A percentile compares a stretch with the other conserved stretches of the same genome.
Conservation (phyloP, 306 rosid species). For the Chamaecrista fasciculata region DNA sequence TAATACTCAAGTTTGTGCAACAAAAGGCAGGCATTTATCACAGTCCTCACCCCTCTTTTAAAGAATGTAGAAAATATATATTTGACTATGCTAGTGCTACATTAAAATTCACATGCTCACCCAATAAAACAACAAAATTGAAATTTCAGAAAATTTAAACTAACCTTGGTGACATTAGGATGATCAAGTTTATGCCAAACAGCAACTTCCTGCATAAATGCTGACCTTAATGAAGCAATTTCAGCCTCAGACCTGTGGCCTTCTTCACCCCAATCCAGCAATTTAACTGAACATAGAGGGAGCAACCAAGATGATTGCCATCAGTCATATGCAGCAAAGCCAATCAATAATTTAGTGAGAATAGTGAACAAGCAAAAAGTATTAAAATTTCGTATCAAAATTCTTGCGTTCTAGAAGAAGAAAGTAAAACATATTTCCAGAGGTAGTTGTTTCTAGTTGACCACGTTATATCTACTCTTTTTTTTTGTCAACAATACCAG, state of each 20-base stretch:
- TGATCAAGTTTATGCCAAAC: conserved; percentile 99
- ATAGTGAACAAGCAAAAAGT: conserved; percentile 7
- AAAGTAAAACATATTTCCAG: not conserved
- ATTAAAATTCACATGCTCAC: conserved; percentile 9
- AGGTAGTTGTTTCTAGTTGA: not conserved
- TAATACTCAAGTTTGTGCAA: too few relatives aligned
- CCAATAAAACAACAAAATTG: conserved; percentile 11
- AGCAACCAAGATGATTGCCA: conserved; percentile 17
- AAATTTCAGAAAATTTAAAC: conserved; percentile 3
- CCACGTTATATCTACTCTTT: not conserved
- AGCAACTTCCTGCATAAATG: conserved; percentile 94
- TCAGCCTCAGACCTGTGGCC: conserved; percentile 95
- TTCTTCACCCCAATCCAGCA: conserved; percentile 99
- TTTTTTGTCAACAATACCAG: conserved; percentile 2
- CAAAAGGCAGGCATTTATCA: not conserved
- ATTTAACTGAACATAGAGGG: conserved; percentile 59
- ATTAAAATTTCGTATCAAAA: not conserved
- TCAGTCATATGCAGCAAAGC: conserved; percentile 23
- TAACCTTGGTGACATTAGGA: conserved; percentile 96
- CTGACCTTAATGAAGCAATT: conserved; percentile 80
- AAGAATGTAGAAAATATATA: not conserved
- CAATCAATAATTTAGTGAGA: conserved; percentile 11
- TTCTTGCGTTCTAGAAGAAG: not conserved
- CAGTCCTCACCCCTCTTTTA: not conserved
- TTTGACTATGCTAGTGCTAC: conserved; percentile 9